Base-by-base conservation (phyloP, 202 grass and related monocot species). In the Schoenoplectus tabernaemontani region DNA sequence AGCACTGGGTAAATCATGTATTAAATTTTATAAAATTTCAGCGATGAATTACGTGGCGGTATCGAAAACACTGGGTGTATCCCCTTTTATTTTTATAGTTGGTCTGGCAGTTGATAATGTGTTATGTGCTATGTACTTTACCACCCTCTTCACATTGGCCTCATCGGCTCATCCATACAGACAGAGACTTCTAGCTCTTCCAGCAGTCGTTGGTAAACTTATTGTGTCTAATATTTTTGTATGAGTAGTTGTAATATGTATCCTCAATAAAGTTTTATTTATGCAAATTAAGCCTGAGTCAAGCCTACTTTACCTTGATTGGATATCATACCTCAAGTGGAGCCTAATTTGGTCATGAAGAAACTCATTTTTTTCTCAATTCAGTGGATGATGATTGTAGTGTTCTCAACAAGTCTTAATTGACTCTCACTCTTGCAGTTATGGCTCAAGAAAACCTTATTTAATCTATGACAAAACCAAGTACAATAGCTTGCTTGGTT, bases 51-150 rank as follows among this genome's bases (percentile, higher is more conserved):
- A 84, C 73, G 83, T 97, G 0, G 91, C 91, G 17, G 85, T 97
- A 82, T 90, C 93, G 0, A 84, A 88, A 36, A 85, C 91, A 24
- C 82, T 97, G 4, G 83, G 82, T 36, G 34, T 86, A 16, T 84
- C 93, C 36, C 91, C 93, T 10, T 91, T 89, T 12, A 82, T 91
- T 44, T 65, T 97, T 11, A 89, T 89, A 0, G 91, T 91, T 12
- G 93, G 93, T 13, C 78, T 97, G 57, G 93, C 93, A 0, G 93
- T 88, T 5, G 93, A 97, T 77, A 97, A 97, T 88, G 65, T 97
- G 68, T 90, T 93, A 82, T 90, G 85, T 2, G 91, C 91, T 60
- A 64, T 97, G 43, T 93, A 91, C 83, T 97, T 97, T 82, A 84
- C 88, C 57, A 44, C 70, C 4, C 82, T 97, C 77, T 97, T 97